These are phyloP conservation scores for Acacia acuminata DNA, from an alignment of 306 rosid species.

Conservation along the genomic window DNA sequence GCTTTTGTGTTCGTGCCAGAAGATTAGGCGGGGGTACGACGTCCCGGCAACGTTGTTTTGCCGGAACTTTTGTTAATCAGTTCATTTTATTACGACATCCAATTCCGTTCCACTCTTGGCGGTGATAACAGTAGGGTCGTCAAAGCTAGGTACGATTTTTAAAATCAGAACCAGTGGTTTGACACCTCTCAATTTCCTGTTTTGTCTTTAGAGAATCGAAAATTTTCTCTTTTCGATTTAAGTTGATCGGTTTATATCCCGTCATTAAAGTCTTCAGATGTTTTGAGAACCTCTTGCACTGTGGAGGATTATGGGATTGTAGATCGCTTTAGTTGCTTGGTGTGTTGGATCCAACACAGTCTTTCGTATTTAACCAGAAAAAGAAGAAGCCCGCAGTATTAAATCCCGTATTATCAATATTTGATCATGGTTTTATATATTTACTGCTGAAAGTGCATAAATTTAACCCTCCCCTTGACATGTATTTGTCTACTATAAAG, in stretches of 20 bases:
- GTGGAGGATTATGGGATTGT: not conserved
- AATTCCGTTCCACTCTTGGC: not conserved
- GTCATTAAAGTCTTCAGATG: not conserved
- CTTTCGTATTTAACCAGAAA: not conserved
- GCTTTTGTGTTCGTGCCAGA: not conserved
- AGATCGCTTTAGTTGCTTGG: not conserved
- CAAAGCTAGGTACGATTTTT: not conserved
- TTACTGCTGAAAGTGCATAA: not conserved
- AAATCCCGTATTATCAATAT: not conserved
- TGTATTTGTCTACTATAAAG: not conserved
- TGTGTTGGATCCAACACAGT: not conserved
- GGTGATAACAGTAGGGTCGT: not conserved
- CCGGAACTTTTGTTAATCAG: not conserved
- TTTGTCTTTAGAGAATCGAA: not conserved
- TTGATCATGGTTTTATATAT: not conserved
- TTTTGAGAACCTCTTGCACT: not conserved
- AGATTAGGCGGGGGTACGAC: not conserved
- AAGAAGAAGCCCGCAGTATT: not conserved
- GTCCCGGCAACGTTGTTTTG: not conserved
- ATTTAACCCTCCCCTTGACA: not conserved
- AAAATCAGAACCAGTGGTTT: not conserved
- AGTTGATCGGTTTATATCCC: not conserved
- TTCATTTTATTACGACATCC: not conserved
- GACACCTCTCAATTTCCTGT: not conserved
- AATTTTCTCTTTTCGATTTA: not conserved